Evolutionary conservation across 2,329 filamentous ascomycete species (phyloP), one percentile per base, ranked within the genome.

Genomic region (Aspergillus sp.): DNA sequence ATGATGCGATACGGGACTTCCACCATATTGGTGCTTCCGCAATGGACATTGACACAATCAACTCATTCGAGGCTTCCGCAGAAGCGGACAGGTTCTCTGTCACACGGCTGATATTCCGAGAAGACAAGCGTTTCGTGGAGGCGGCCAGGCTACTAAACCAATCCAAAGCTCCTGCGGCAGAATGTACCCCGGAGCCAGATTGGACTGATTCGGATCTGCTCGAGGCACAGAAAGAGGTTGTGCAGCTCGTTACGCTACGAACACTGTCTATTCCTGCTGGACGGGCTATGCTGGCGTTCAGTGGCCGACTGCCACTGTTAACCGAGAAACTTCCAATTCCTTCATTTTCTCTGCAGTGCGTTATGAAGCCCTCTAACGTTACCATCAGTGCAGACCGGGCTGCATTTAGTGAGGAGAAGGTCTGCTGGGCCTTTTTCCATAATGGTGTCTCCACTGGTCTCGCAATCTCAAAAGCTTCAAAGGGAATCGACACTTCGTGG

Each of bases 381-480:
- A 94, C 88, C 2, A 86, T 98, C 28, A 90, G 88, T n/a, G 90
- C 93, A 6, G 93, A 98, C 60, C 89, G 91, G 57, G 76, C 78
- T 5, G 75, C 85, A 2, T 95, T 95, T 58, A 91, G 88, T 0
- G 93, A 98, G 68, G 93, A 98, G 57, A 97, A 95, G 66, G 89
- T 95, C 33, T 91, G 89, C 60, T 98, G 93, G 93, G 90, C 91
- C 0, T 98, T 96, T 68, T 98, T 98, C 68, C 93, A 98, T 63
- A 89, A 94, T 46, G 93, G 93, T 6, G 91, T 94, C 28, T 86
- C 91, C n/a, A 88, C 88, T 26, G 93, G 93, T 3, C 71, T 98
- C 27, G 88, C 90, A 45, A 95, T 98, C 40, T 95, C 93, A 5
- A 85, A 84, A 9, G 79, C 88, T 44, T 91, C 90, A 4, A 89